Evolutionary conservation across 257 asterid species (phyloP).

Genomic region (Solanum paucissectum): DNA sequence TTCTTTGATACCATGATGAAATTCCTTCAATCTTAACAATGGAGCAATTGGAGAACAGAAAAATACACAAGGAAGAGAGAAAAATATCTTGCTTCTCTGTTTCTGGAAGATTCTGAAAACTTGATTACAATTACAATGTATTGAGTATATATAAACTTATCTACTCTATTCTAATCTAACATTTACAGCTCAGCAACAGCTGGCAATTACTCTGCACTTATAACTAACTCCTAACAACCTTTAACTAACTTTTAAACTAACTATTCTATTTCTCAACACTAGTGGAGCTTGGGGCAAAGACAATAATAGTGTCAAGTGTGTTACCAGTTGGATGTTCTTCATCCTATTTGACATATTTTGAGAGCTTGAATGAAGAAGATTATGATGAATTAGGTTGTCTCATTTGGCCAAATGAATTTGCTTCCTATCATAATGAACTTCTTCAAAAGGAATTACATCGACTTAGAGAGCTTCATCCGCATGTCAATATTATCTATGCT

Average conservation of each 20-base stretch:
- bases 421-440: slow-evolving; percentile 24
- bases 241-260: no score
- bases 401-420: slow-evolving; percentile 31
- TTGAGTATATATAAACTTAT: not conserved
- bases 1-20: no score
- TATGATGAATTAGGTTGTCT: slow-evolving; percentile 47
- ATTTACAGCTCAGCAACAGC: not conserved
- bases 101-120: not conserved
- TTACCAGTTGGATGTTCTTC: slow-evolving; percentile 41
- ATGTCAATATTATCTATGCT: slow-evolving; percentile 27
- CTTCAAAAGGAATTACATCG: slow-evolving; percentile 25
- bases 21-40: no score
- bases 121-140: not conserved
- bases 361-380: not conserved
- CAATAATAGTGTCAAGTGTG: slow-evolving; percentile 42
- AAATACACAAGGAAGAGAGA: no score
- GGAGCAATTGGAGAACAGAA: no score
- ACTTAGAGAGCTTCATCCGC: slow-evolving; percentile 24
- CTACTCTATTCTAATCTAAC: not conserved
- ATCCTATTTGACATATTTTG: slow-evolving; percentile 9
- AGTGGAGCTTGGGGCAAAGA: slow-evolving; percentile 27
- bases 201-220: not conserved
- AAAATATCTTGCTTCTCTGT: not conserved
- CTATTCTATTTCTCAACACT: no score
- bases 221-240: no score